Base-by-base conservation (phyloP, 176 grass and related monocot genomes). In the Rhipidocladum racemiflorum region DNA sequence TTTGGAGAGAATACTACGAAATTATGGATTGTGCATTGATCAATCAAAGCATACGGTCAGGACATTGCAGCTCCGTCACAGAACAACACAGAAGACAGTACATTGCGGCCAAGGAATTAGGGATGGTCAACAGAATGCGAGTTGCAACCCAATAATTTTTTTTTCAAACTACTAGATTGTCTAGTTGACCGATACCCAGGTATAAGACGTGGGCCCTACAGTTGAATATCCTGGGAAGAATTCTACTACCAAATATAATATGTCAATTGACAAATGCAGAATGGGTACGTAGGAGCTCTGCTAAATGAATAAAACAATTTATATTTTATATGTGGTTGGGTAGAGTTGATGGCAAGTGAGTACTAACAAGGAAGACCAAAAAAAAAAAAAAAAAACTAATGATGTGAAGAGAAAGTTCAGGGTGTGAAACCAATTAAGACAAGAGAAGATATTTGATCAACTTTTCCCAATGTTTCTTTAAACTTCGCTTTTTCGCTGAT, bases 371-470 rank as follows among this genome's bases (percentile, higher is more conserved):
- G 9, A 16, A 27, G 24, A 46, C 5, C 21, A 55, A 23, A n/a
- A 18, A 43, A 70, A 60, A 5, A 20, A 8, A 54, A 55, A 23
- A n/a, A 18, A 43, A 70, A 60, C 9, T 25, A 8, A 24, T 78
- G 59, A 53, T 54, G 25, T 35, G 32, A 53, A 46, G 61, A 88
- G 55, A 34, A 38, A 65, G 61, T 56, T 25, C 42, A 23, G 35
- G 1, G 69, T 74, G 77, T 81, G 72, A 68, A 66, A 72, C 66
- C 77, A 60, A 68, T 81, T 54, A 76, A 86, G 87, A 83, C 61
- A 92, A 83, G 40, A 64, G 72, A 65, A 78, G 64, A 55, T 75
- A 59, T 80, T 53, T 76, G 62, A 89, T 80, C 49, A 66, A 78
- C 40, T 84, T 81, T 82, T 76, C 63, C 43, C 53, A 50, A 53